Percentiles rank a stretch among this genome's conserved stretches.
phyloP scores from a whole-genome alignment of 192 early-diverging fungal genomes.

The Backusella morwellensis region DNA sequence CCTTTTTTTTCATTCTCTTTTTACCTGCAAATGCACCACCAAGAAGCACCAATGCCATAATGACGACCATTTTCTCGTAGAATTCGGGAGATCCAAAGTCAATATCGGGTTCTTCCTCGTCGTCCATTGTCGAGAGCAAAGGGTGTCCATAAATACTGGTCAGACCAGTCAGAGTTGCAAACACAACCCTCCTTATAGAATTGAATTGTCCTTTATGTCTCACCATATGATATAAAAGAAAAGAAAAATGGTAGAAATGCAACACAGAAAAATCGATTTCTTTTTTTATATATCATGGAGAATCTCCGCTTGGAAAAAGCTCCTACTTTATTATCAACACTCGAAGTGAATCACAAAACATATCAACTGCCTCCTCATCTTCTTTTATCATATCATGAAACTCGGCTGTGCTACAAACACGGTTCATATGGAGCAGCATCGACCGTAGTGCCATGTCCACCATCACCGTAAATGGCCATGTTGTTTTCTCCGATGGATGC shows the following conservation, averaged over 20 bases:
- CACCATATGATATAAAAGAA: background rate
- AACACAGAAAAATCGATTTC: background rate
- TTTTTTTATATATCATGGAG: background rate
- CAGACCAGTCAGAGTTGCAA: background rate
- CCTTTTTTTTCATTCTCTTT: background rate
- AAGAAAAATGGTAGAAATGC: background rate
- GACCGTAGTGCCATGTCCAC: background rate
- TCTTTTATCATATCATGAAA: background rate
- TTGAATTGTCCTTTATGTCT: background rate
- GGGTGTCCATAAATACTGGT: constrained; percentile 18
- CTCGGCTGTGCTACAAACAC: background rate
- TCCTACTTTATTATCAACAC: background rate
- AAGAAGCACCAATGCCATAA: constrained; percentile 58
- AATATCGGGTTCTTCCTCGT: background rate
- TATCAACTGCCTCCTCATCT: background rate
- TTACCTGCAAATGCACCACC: constrained; percentile 80
- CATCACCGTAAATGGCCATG: background rate
- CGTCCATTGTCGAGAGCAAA: background rate
- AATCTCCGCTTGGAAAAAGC: background rate
- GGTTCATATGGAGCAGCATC: background rate
- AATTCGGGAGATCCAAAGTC: constrained; percentile 11
- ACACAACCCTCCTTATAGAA: constrained; percentile 2
- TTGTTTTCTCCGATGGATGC: background rate
- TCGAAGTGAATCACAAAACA: background rate
- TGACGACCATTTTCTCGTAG: constrained; percentile 2